A percentile compares a stretch with the other conserved stretches of the same genome.
phyloP scores from a whole-genome alignment of 2,329 filamentous ascomycete species.

The Epichloe festucae region DNA sequence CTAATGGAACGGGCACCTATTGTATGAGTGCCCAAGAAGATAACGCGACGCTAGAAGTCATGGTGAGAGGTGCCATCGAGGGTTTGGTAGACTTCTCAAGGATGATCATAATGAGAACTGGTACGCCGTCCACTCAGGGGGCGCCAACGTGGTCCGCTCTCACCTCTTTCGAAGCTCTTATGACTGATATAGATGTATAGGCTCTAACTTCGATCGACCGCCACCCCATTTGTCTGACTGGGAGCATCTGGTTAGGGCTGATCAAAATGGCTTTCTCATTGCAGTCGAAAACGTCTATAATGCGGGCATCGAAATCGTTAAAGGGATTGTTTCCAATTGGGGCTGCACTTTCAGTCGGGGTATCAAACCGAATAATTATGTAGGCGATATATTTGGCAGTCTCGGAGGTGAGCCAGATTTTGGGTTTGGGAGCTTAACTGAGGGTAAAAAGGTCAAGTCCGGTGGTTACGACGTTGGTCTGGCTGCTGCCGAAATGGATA shows the following conservation, averaged over 20 bases:
- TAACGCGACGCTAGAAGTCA: constrained; percentile 52
- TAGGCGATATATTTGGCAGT: constrained; percentile 59
- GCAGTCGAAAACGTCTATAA: constrained; percentile 53
- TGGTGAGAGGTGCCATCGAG: constrained; percentile 44
- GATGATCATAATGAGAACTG: constrained; percentile 54
- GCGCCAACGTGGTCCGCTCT: too few species aligned
- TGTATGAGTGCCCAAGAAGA: constrained; percentile 64
- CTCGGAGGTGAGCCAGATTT: constrained; percentile 54
- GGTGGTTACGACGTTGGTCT: constrained; percentile 9
- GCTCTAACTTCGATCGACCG: constrained; percentile 59
- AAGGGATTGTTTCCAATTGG: constrained; percentile 51
- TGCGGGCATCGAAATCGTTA: constrained; percentile 51
- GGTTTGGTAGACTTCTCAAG: constrained; percentile 51
- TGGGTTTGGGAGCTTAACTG: constrained; percentile 38
- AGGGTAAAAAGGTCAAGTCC: constrained; percentile 19
- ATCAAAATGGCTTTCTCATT: constrained; percentile 51
- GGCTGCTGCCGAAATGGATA: constrained; percentile 17
- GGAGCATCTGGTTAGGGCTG: constrained; percentile 44
- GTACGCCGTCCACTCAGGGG: constrained; percentile 14
- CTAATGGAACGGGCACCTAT: constrained; percentile 54
- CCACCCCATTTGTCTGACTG: constrained; percentile 42
- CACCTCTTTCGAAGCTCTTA: background rate
- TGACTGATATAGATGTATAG: constrained; percentile 13
- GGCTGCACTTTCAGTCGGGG: constrained; percentile 43
- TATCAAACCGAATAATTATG: constrained; percentile 47